phyloP scores from a whole-genome alignment of 1,139 yeast genomes.

The Geotrichum australiense region DNA sequence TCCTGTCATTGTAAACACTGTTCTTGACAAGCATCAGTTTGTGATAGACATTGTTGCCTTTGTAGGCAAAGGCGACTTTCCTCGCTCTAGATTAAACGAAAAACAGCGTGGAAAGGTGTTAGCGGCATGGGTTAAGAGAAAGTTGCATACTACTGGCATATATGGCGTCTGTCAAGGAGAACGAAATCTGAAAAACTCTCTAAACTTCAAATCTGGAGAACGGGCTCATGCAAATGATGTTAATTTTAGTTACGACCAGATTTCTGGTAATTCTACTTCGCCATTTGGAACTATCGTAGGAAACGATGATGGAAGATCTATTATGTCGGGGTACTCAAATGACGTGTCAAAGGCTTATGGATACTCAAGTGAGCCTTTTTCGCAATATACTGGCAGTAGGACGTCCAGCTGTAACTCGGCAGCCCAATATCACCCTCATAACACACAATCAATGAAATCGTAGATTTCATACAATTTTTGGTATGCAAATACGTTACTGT shows the following conservation, averaged over 20 bases:
- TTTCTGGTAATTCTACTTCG: neutral
- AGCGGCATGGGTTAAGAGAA: conserved; percentile 45
- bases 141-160: conserved; percentile 34
- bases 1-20: conserved; percentile 72
- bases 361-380: too few relatives aligned
- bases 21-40: conserved; percentile 74
- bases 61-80: conserved; percentile 57
- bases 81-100: conserved; percentile 63
- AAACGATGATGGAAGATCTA: too few relatives aligned
- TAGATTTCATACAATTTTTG: too few relatives aligned
- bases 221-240: neutral
- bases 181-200: conserved; percentile 23
- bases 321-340: too few relatives aligned
- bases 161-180: conserved; percentile 33
- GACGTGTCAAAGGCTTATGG: too few relatives aligned
- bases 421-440: too few relatives aligned
- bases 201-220: conserved; percentile 8
- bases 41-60: conserved; percentile 81
- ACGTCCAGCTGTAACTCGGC: too few relatives aligned
- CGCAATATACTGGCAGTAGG: too few relatives aligned
- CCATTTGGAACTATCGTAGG: conserved; percentile 4
- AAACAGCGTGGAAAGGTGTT: conserved; percentile 70
- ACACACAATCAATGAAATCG: too few relatives aligned
- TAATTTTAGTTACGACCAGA: neutral
- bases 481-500: too few relatives aligned